Evolutionary conservation across 768 basidiomycete genomes (phyloP).

Genomic region (Tulasnella sp.): DNA sequence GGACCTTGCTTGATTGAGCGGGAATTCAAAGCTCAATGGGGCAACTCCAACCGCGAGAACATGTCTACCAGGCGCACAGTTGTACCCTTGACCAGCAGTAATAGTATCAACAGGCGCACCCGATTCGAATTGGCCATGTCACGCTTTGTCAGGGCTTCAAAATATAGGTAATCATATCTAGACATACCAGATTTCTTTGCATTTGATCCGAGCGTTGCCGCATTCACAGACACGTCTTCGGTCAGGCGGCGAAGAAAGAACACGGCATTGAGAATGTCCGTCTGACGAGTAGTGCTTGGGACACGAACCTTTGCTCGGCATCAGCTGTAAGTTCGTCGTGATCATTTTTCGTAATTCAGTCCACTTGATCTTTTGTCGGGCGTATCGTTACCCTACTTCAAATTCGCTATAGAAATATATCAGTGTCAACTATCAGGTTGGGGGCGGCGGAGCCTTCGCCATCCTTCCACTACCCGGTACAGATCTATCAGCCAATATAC

Average conservation of each 20-base stretch:
- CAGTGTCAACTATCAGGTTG: constrained; percentile 89
- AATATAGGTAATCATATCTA: constrained; percentile 55
- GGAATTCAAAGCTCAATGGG: no score
- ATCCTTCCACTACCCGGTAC: constrained; percentile 65
- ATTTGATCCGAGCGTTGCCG: background rate
- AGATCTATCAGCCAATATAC: constrained; percentile 33
- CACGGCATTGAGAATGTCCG: constrained; percentile 73
- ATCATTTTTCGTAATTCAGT: background rate
- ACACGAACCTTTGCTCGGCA: constrained; percentile 84
- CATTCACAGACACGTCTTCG: constrained; percentile 71
- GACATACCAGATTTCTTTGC: background rate
- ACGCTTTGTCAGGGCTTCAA: constrained; percentile 75
- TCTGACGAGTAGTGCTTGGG: constrained; percentile 85
- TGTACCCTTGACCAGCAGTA: no score
- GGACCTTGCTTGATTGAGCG: no score
- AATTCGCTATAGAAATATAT: constrained; percentile 58
- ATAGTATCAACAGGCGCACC: no score
- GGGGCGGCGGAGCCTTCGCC: constrained; percentile 90
- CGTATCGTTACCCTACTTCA: background rate
- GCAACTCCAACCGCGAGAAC: no score
- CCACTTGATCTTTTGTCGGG: background rate
- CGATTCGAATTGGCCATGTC: constrained; percentile 48
- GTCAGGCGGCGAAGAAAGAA: constrained; percentile 78
- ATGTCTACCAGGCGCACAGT: no score
- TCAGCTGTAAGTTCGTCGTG: constrained; percentile 50